A percentile compares a stretch with the other conserved stretches of the same genome.
These are phyloP conservation scores for Nadsonia fulvescens DNA, from an alignment of 805 yeast genomes.

Conservation along the genomic window DNA sequence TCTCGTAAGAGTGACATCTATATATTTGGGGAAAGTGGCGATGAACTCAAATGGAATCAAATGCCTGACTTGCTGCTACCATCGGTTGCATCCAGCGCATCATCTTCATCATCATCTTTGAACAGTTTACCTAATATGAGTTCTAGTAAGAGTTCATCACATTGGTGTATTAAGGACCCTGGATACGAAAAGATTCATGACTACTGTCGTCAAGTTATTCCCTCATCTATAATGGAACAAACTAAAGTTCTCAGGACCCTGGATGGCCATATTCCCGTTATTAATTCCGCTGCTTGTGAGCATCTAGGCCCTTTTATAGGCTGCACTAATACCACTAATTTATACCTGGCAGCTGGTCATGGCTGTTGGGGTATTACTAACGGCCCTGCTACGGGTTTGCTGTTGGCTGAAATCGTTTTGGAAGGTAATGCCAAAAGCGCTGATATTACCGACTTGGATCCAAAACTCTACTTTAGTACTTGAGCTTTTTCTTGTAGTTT, in stretches of 20 bases:
- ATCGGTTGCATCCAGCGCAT: no score
- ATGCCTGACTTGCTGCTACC: no score
- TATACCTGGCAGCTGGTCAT: conserved; percentile 80
- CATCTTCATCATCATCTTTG: no score
- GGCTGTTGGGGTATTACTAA: conserved; percentile 98
- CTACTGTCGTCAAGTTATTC: no score
- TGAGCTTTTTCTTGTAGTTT: neutral
- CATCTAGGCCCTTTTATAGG: conserved; percentile 94
- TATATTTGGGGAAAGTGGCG: conserved; percentile 96
- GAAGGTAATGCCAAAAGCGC: conserved; percentile 73
- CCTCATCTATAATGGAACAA: no score
- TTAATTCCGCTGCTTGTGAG: conserved; percentile 77
- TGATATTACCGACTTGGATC: conserved; percentile 67
- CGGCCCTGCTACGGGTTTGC: conserved; percentile 92
- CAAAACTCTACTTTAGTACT: conserved; percentile 61
- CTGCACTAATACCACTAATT: conserved; percentile 66
- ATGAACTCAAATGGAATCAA: no score
- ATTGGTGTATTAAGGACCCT: no score
- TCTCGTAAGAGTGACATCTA: conserved; percentile 92
- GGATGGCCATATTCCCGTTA: conserved; percentile 89
- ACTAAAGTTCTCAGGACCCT: conserved; percentile 71
- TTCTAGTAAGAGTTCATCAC: no score
- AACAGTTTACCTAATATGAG: conserved; percentile 43
- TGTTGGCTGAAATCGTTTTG: conserved; percentile 68
- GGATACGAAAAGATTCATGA: no score